phyloP scores from a whole-genome alignment of 345 rosid species.

The Salix arbutifolia region DNA sequence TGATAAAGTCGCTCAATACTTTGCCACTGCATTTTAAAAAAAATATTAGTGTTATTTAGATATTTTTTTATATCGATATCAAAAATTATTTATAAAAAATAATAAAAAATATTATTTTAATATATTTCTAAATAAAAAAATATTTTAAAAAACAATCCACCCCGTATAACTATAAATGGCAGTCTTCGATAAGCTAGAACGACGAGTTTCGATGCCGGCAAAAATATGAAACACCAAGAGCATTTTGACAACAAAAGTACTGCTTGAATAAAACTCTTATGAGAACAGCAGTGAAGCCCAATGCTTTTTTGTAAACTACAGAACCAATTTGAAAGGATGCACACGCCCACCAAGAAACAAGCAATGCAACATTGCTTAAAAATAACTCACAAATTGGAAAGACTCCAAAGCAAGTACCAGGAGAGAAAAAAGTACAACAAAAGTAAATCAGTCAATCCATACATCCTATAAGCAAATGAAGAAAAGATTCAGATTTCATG shows the following conservation, averaged over 20 bases:
- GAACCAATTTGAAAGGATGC: conserved; percentile 2
- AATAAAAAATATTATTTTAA: too few species aligned
- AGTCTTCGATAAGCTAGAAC: background rate
- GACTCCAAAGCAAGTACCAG: background rate
- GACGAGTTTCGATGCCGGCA: too few species aligned
- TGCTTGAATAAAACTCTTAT: background rate
- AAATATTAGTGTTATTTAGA: too few species aligned
- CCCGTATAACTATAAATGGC: too few species aligned
- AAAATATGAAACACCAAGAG: background rate
- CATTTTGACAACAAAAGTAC: background rate
- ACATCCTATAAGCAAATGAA: background rate
- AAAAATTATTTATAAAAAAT: too few species aligned
- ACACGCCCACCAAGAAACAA: background rate
- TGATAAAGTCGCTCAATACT: too few species aligned
- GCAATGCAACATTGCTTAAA: conserved; percentile 3
- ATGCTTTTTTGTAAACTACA: background rate
- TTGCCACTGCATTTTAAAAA: too few species aligned
- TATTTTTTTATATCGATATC: too few species aligned
- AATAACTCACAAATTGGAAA: background rate
- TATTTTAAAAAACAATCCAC: too few species aligned
- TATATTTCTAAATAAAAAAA: too few species aligned
- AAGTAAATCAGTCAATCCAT: background rate
- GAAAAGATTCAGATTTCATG: background rate
- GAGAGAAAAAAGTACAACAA: background rate
- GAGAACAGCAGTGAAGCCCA: background rate